Evolutionary conservation across 352 stramenopile genomes (phyloP).

Genomic region (Pythium sukuiense): DNA sequence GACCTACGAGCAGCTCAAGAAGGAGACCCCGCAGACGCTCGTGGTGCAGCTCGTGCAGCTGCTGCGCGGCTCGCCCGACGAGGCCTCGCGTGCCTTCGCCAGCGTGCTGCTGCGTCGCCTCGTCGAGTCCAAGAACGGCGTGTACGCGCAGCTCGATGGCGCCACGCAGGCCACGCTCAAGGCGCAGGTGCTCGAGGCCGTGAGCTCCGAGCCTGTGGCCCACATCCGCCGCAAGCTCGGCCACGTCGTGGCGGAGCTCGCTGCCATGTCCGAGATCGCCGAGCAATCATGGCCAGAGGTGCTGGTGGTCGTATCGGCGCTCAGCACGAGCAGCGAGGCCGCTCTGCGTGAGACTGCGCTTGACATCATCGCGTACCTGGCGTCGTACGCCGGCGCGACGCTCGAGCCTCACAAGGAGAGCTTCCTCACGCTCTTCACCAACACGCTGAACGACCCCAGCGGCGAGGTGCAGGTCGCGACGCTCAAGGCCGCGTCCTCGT

Average conservation of each 20-base stretch:
- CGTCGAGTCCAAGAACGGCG: slow-evolving; percentile 62
- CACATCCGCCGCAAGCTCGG: slow-evolving; percentile 83
- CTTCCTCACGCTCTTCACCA: slow-evolving; percentile 79
- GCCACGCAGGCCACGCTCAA: slow-evolving; percentile 59
- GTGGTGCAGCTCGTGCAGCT: slow-evolving; percentile 71
- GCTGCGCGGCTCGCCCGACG: slow-evolving; percentile 53
- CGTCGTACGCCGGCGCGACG: slow-evolving; percentile 65
- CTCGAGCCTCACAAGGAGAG: slow-evolving; percentile 76
- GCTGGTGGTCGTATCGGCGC: slow-evolving; percentile 53
- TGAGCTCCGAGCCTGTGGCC: slow-evolving; percentile 60
- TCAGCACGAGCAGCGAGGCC: slow-evolving; percentile 58
- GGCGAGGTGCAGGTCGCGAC: slow-evolving; percentile 68
- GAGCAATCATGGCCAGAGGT: slow-evolving; percentile 74
- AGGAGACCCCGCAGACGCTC: slow-evolving; percentile 59
- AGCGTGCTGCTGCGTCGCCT: slow-evolving; percentile 78
- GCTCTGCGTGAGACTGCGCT: slow-evolving; percentile 75
- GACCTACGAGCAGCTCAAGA: slow-evolving; percentile 72
- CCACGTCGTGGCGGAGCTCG: slow-evolving; percentile 76
- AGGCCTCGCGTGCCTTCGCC: slow-evolving; percentile 68
- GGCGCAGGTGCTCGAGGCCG: slow-evolving; percentile 67
- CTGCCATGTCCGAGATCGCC: slow-evolving; percentile 48
- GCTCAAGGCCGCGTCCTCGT: slow-evolving; percentile 69
- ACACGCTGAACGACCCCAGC: slow-evolving; percentile 62
- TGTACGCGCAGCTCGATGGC: slow-evolving; percentile 65
- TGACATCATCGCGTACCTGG: slow-evolving; percentile 72